These are phyloP conservation scores for Escovopsis sp. DNA, from an alignment of 2,329 filamentous ascomycete species.

Conservation along the genomic window DNA sequence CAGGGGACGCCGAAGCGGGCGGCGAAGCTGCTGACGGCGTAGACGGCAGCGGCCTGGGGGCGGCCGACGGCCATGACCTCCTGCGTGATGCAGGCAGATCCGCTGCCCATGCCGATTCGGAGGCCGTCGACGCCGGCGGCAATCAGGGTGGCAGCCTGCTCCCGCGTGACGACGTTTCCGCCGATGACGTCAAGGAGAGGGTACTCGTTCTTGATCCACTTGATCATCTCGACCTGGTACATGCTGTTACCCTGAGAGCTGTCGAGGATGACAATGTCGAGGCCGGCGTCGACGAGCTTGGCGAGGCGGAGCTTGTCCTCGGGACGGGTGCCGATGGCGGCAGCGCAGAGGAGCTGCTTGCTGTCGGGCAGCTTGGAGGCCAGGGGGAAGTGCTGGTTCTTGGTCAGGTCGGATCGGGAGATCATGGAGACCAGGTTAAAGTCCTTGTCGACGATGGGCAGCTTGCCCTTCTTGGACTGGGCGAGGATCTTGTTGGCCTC, in stretches of 20 bases:
- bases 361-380: conserved; percentile 93
- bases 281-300: conserved; percentile 82
- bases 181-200: conserved; percentile 86
- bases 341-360: conserved; percentile 93
- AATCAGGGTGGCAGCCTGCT: conserved; percentile 86
- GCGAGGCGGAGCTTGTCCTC: conserved; percentile 80
- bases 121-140: conserved; percentile 90
- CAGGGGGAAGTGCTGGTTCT: conserved; percentile 94
- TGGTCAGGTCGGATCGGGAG: conserved; percentile 89
- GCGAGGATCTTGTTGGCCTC: conserved; percentile 91
- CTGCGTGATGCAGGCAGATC: conserved; percentile 96
- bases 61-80: conserved; percentile 99
- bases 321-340: conserved; percentile 86
- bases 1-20: conserved; percentile 90
- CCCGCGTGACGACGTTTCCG: conserved; percentile 94
- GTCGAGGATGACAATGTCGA: conserved; percentile 92
- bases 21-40: conserved; percentile 78
- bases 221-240: conserved; percentile 98
- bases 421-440: conserved; percentile 86
- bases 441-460: conserved; percentile 74
- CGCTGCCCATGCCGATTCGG: conserved; percentile 97
- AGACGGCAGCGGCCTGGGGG: conserved; percentile 86
- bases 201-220: conserved; percentile 81
- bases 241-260: conserved; percentile 96
- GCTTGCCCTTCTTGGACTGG: conserved; percentile 96